Conservation (phyloP, 345 rosid genomes). For the Excoecaria agallocha region DNA sequence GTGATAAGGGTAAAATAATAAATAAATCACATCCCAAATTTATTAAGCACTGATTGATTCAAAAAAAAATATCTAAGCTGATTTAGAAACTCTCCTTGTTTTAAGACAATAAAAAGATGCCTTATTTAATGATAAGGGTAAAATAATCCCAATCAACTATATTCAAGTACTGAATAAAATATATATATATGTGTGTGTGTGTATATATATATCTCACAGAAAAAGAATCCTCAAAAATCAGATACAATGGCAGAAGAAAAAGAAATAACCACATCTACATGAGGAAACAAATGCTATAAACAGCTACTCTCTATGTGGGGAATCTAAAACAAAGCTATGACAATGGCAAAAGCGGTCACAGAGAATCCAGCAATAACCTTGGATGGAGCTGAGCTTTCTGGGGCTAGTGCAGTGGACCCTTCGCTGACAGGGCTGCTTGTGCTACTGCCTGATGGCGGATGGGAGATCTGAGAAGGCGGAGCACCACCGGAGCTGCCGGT, state of each 20-base stretch:
- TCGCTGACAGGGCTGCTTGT: background rate
- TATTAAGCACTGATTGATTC: too few species aligned
- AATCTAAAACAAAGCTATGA: conserved; percentile 4
- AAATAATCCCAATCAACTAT: too few species aligned
- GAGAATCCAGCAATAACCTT: background rate
- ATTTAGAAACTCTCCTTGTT: too few species aligned
- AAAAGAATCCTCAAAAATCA: background rate
- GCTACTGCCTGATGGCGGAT: conserved; percentile 3
- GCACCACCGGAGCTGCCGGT: background rate
- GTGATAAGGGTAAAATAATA: too few species aligned
- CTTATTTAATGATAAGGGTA: too few species aligned
- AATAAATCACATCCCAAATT: too few species aligned
- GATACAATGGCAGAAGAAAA: background rate
- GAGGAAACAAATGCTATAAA: background rate
- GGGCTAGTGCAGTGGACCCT: background rate
- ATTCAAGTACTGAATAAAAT: too few species aligned
- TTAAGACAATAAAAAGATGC: too few species aligned
- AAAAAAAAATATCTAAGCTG: too few species aligned
- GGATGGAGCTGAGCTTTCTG: conserved; percentile 3
- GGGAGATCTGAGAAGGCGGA: background rate
- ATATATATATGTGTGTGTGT: background rate
- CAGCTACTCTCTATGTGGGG: background rate
- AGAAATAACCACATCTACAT: background rate
- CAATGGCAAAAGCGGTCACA: background rate
- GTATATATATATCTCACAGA: background rate